Conservation (phyloP, 2,329 filamentous ascomycete species). For the Didymella lethalis region DNA sequence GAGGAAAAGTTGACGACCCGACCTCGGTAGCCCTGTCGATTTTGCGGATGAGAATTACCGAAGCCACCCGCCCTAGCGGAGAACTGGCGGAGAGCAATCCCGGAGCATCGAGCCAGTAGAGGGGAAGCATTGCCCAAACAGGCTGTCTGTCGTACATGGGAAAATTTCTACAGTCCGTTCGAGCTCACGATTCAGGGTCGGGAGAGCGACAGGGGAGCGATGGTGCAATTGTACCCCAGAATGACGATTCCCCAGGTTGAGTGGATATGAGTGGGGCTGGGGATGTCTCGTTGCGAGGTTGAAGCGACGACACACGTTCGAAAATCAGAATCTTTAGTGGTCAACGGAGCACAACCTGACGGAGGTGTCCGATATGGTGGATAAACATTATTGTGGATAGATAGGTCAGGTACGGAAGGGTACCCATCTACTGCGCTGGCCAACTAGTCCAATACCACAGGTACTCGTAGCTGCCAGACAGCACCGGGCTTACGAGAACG, state of each 20-base stretch:
- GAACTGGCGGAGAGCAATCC: not conserved
- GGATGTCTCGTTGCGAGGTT: not conserved
- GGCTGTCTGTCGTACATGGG: too few species aligned
- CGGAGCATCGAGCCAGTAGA: not conserved
- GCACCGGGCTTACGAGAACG: not conserved
- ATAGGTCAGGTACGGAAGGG: not conserved
- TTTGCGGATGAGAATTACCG: not conserved
- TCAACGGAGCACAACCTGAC: not conserved
- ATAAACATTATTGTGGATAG: not conserved
- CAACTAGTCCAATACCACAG: not conserved
- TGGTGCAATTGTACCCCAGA: slow-evolving; percentile 13
- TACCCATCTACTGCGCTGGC: not conserved
- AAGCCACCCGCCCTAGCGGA: not conserved
- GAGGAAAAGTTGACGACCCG: too few species aligned
- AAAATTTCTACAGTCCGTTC: too few species aligned
- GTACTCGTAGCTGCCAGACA: not conserved
- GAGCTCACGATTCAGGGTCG: not conserved
- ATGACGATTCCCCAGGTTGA: slow-evolving; percentile 17
- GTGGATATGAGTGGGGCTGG: slow-evolving; percentile 2
- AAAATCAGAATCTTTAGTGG: not conserved
- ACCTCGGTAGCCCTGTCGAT: too few species aligned
- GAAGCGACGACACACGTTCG: slow-evolving; percentile 6
- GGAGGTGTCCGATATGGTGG: not conserved
- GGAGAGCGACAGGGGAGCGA: slow-evolving; percentile 5
- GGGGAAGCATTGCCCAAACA: not conserved